Base-by-base conservation (phyloP, 805 yeast species). In the Wickerhamomyces hampshirensis region DNA sequence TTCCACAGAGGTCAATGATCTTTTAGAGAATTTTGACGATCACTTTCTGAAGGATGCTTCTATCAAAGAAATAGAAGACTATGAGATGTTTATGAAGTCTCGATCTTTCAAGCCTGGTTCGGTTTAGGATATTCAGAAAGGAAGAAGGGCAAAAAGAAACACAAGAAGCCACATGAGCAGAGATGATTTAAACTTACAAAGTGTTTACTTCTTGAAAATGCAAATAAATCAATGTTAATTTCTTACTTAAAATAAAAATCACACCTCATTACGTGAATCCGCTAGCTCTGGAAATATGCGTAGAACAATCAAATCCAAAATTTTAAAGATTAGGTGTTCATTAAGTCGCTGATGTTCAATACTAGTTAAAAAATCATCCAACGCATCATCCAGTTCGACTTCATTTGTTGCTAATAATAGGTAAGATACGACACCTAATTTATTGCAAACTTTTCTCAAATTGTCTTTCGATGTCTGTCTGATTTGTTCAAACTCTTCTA, bases 231-330 rank as follows among this genome's bases (percentile, higher is more conserved):
- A n/a, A n/a, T n/a, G n/a, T n/a, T n/a, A n/a, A n/a, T n/a, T n/a
- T n/a, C n/a, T n/a, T n/a, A n/a, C n/a, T n/a, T n/a, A n/a, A n/a
- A n/a, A n/a, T 27, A 7, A 12, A 16, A 18, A n/a, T 31, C 18
- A 19, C 26, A 6, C 9, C 13, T 13, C 24, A 15, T 13, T 34
- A 26, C 28, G 28, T 24, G 18, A 15, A 35, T 34, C 34, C 18
- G 41, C 31, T 19, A 60, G 21, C 34, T 69, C 73, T 1, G 73
- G 72, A 32, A 66, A 56, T 15, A 67, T 19, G 35, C 62, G 58
- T 10, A 64, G 50, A 6, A 73, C 46, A 0, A 68, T 12, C 28
- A 68, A 55, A 44, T 74, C 79, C 26, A 71, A 14, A 0, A 73
- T 16, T 28, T 58, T 61, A 51, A 66, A 63, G 5, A 69, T 39